A percentile compares a stretch with the other conserved stretches of the same genome.
These are phyloP conservation scores for Ophiostoma perfectum DNA, from an alignment of 2,329 filamentous ascomycete species.

Conservation along the genomic window DNA sequence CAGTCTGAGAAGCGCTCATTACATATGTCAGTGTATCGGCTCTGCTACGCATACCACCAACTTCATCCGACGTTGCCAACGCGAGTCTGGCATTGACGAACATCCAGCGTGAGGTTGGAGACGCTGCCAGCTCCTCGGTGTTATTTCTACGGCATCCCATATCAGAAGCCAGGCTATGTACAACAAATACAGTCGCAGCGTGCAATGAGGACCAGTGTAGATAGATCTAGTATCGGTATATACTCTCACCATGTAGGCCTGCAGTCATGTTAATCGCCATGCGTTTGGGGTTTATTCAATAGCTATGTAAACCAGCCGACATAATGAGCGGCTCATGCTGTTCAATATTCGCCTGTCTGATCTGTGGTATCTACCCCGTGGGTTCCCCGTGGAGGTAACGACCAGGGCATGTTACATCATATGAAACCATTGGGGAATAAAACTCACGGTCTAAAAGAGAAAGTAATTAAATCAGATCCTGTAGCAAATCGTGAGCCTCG, in stretches of 20 bases:
- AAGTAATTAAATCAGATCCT: too few species aligned
- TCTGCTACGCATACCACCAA: too few species aligned
- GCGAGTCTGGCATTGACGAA: neutral
- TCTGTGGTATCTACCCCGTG: neutral
- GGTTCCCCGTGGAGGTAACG: neutral
- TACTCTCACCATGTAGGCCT: too few species aligned
- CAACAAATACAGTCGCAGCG: neutral
- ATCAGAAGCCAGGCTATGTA: neutral
- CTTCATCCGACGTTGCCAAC: too few species aligned
- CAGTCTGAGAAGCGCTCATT: neutral
- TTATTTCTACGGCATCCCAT: neutral
- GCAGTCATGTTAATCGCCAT: too few species aligned
- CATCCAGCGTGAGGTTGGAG: neutral
- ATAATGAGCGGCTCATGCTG: too few species aligned
- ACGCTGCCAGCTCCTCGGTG: neutral
- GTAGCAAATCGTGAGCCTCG: too few species aligned
- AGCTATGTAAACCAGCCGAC: too few species aligned
- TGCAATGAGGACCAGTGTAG: neutral
- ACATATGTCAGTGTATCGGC: neutral
- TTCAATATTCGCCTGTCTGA: too few species aligned
- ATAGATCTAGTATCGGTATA: too few species aligned
- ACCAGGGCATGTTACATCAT: neutral
- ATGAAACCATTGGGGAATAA: neutral
- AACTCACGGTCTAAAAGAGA: neutral
- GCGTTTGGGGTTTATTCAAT: too few species aligned